Percentiles rank a stretch among this genome's conserved stretches.
Conservation (phyloP, 768 basidiomycete species). For the Udeniomyces megalosporus region DNA sequence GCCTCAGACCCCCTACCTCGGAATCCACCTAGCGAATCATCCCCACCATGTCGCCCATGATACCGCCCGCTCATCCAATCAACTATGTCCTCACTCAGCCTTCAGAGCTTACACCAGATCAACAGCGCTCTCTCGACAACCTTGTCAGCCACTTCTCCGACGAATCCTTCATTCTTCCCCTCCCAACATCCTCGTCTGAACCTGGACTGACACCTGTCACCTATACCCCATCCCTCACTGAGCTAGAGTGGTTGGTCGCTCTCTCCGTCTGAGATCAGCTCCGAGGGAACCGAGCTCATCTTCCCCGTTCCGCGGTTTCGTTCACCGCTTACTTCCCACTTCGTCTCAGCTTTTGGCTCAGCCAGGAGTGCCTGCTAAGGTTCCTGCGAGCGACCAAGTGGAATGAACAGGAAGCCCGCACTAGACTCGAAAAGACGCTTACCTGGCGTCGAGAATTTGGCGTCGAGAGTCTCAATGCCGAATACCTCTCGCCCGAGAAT, state of each 20-base stretch:
- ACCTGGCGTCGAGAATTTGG: slow-evolving; percentile 8
- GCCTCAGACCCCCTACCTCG: too few species aligned
- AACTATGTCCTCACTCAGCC: background rate
- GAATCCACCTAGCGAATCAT: too few species aligned
- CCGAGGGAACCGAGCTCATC: too few species aligned
- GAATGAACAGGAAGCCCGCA: background rate
- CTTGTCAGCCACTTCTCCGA: slow-evolving; percentile 6
- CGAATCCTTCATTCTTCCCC: background rate
- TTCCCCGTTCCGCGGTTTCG: too few species aligned
- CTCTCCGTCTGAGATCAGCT: too few species aligned
- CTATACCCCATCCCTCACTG: background rate
- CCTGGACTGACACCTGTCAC: background rate
- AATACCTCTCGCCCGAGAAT: slow-evolving; percentile 10
- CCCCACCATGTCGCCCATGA: background rate
- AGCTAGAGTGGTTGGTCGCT: background rate
- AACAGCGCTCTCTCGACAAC: background rate
- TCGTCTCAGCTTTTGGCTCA: background rate
- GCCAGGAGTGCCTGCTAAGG: slow-evolving; percentile 1
- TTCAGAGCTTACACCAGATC: background rate
- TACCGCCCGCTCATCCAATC: background rate
- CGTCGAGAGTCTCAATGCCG: background rate
- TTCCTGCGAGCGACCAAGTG: slow-evolving; percentile 13
- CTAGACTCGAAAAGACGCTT: slow-evolving; percentile 4
- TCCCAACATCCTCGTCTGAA: background rate
- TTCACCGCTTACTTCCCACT: too few species aligned